Conservation (phyloP, 2,329 filamentous ascomycete species). For the Eutypa lata region DNA sequence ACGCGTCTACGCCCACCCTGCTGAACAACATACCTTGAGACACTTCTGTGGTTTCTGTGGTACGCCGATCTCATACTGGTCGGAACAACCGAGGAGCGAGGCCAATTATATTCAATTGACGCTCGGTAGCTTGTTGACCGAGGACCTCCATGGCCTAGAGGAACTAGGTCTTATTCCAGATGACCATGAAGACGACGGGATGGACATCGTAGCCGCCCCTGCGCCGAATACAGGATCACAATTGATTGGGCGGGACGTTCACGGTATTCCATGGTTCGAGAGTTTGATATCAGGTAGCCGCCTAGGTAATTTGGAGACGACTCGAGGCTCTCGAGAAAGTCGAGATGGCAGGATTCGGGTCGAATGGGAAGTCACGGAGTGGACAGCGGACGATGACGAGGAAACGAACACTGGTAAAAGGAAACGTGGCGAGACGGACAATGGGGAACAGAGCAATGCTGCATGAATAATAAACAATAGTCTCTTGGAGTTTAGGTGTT, state of each 20-base stretch:
- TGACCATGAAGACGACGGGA: conserved; percentile 23
- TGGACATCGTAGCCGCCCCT: conserved; percentile 23
- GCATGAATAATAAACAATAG: background rate
- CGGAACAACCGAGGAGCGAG: conserved; percentile 66
- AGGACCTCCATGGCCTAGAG: conserved; percentile 70
- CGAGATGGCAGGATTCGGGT: conserved; percentile 64
- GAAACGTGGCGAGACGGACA: conserved; percentile 45
- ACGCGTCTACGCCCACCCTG: conserved; percentile 61
- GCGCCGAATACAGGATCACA: conserved; percentile 30
- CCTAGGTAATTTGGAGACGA: conserved; percentile 65
- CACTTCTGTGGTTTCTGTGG: conserved; percentile 93
- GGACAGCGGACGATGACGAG: conserved; percentile 45
- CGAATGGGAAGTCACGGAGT: conserved; percentile 85
- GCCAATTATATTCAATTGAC: conserved; percentile 78
- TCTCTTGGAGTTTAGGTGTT: background rate
- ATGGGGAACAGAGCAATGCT: conserved; percentile 6
- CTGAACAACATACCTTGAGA: conserved; percentile 59
- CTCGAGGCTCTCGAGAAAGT: conserved; percentile 51
- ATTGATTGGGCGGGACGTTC: conserved; percentile 53
- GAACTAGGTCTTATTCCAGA: conserved; percentile 70
- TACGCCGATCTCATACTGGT: conserved; percentile 81
- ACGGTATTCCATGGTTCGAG: conserved; percentile 83
- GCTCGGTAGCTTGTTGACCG: conserved; percentile 69
- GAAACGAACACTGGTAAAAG: conserved; percentile 44
- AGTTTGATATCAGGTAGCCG: conserved; percentile 73